These are phyloP conservation scores for Musa troglodytarum DNA, from an alignment of 176 grass and related monocot genomes.

Conservation along the genomic window DNA sequence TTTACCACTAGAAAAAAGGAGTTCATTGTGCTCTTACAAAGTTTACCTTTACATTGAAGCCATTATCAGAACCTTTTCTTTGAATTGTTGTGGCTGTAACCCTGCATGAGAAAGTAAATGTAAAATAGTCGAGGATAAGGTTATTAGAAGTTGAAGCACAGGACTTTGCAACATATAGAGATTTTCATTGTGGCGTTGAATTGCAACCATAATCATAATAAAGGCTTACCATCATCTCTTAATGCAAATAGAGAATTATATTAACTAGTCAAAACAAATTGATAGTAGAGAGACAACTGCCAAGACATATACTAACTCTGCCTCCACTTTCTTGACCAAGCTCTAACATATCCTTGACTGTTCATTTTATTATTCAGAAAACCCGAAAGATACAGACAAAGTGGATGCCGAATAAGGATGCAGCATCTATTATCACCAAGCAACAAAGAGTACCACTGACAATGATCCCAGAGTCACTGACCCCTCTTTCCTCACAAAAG, in stretches of 20 bases:
- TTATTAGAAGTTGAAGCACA: neutral
- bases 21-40: neutral
- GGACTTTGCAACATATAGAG: neutral
- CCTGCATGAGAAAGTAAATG: conserved; percentile 6
- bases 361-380: neutral
- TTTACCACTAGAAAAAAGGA: neutral
- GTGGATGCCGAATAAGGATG: neutral
- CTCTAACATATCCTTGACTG: neutral
- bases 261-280: conserved; percentile 3
- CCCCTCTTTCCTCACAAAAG: neutral
- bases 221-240: conserved; percentile 9
- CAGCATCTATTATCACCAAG: neutral
- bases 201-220: neutral
- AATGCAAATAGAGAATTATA: neutral
- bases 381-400: neutral
- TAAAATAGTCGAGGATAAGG: neutral
- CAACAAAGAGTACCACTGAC: neutral
- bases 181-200: neutral
- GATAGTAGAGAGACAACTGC: neutral
- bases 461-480: neutral
- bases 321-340: neutral
- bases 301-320: neutral
- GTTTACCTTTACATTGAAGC: neutral
- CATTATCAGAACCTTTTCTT: neutral
- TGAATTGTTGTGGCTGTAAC: neutral